Evolutionary conservation across 257 asterid genomes (phyloP), one percentile per base, ranked within the genome.

Genomic region (Fraxinus pennsylvanica): DNA sequence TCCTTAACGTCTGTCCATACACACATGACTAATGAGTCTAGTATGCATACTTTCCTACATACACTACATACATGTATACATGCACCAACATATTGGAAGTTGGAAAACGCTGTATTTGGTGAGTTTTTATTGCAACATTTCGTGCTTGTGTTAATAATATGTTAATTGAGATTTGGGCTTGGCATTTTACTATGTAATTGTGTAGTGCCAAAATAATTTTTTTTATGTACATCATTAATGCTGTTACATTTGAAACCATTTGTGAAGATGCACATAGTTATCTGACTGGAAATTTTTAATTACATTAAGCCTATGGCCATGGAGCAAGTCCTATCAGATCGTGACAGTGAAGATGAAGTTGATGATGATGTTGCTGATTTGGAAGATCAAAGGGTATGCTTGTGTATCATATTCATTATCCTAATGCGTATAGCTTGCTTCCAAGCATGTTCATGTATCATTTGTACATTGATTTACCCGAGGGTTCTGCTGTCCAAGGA

Each of bases 301-400:
- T 68, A 54, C 63, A 61, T 79, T 79, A 90, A 96, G 99, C 98
- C 97, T 76, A 96, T 96, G 99, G 94, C 94, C 74, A 72, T 86
- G 89, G 98, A 96, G 86, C 97, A 96, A 93, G 97, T 96, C 78
- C 71, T 96, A 69, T 92, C 99, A 36, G 99, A 93, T 79, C 92
- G 89, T 14, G 99, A 93, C 84, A 96, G 99, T 79, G 99, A 96
- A 89, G 99, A 93, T 85, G 99, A 96, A 88, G 98, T 96, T 39
- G 99, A 96, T 80, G 99, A 93, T 79, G 99, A 96, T 86, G 99
- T 96, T 73, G 99, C 98, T 21, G 99, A 96, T 83, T 91, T 96
- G 76, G 99, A 96, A 89, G 99, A 96, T 89, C 88, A 92, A 87
- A 90, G 99, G 93, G 99, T 96, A 78, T 80, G 92, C 54, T 72